These are phyloP conservation scores for Hypholoma sublateritium DNA, from an alignment of 768 basidiomycete genomes.

Conservation along the genomic window DNA sequence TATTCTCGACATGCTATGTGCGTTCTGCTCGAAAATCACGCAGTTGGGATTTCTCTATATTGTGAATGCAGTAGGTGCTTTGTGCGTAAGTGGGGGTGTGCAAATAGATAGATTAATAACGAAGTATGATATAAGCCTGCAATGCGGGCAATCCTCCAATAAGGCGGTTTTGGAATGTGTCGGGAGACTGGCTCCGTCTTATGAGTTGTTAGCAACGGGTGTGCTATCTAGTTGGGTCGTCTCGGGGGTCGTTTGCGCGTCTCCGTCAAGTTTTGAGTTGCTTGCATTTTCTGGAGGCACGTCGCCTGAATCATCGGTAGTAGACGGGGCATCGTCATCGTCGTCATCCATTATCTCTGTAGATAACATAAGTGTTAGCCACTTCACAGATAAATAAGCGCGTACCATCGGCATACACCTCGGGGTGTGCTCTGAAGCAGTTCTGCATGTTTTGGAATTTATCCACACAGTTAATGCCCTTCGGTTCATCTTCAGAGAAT, in stretches of 20 bases:
- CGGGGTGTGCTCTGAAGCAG: slow-evolving; percentile 95
- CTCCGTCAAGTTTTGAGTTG: slow-evolving; percentile 3
- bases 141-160: slow-evolving; percentile 10
- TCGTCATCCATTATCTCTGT: slow-evolving; percentile 72
- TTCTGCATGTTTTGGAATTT: slow-evolving; percentile 98
- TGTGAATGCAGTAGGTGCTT: neutral
- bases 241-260: slow-evolving; percentile 1
- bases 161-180: slow-evolving; percentile 8
- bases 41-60: neutral
- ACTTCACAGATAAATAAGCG: neutral
- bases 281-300: slow-evolving; percentile 6
- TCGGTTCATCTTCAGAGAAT: slow-evolving; percentile 90
- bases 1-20: neutral
- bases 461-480: slow-evolving; percentile 97
- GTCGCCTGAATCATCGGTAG: slow-evolving; percentile 7
- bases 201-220: slow-evolving; percentile 8
- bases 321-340: slow-evolving; percentile 42
- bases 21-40: neutral
- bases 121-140: slow-evolving; percentile 10
- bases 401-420: slow-evolving; percentile 93
- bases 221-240: slow-evolving; percentile 9
- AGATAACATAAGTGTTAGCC: slow-evolving; percentile 4
- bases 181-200: neutral
- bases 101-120: slow-evolving; percentile 19
- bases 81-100: slow-evolving; percentile 10